These are phyloP conservation scores for Globisporangium irregulare DNA, from an alignment of 352 stramenopile genomes.

Conservation along the genomic window DNA sequence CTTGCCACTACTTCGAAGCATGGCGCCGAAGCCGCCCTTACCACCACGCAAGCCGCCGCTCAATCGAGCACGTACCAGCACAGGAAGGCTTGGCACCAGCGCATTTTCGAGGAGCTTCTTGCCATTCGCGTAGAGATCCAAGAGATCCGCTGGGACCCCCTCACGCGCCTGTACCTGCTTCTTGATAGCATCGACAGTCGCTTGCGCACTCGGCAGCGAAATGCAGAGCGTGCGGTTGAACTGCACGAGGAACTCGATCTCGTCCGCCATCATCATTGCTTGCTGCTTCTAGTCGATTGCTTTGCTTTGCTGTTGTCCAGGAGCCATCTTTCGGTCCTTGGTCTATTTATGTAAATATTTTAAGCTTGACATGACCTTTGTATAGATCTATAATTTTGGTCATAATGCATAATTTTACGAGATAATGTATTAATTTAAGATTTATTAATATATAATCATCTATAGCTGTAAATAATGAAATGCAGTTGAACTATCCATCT, in stretches of 20 bases:
- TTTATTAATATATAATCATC: neutral
- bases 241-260: constrained; percentile 76
- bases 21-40: constrained; percentile 84
- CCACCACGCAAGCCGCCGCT: constrained; percentile 64
- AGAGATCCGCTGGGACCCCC: constrained; percentile 36
- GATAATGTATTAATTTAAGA: neutral
- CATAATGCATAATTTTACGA: neutral
- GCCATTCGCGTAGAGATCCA: constrained; percentile 67
- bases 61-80: constrained; percentile 59
- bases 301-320: neutral
- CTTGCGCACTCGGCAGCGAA: constrained; percentile 40
- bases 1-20: constrained; percentile 81
- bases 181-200: constrained; percentile 40
- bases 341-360: neutral
- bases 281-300: neutral
- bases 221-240: constrained; percentile 75
- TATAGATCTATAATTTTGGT: neutral
- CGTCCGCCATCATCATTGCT: constrained; percentile 36
- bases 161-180: constrained; percentile 39
- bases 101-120: constrained; percentile 41
- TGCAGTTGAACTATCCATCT: neutral
- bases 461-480: neutral
- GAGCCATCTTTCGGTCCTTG: too few species aligned
- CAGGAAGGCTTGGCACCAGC: constrained; percentile 42
- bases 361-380: neutral